Evolutionary conservation across 805 yeast genomes (phyloP).

Genomic region (Candida sithepensis): DNA sequence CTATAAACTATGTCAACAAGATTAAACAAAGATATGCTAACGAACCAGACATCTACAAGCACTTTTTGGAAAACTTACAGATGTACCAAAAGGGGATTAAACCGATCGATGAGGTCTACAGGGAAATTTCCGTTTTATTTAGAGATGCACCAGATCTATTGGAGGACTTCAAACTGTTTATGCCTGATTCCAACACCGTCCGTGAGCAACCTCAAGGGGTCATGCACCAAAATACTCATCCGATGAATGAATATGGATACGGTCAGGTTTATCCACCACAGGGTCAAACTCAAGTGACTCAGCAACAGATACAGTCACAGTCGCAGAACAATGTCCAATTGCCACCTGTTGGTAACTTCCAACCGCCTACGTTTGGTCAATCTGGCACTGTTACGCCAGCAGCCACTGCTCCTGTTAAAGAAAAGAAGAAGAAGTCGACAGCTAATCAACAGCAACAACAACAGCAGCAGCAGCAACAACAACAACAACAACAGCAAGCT

Average conservation of each 20-base stretch:
- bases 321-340: conserved; percentile 44
- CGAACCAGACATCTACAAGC: conserved; percentile 95
- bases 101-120: conserved; percentile 92
- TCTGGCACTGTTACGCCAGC: conserved; percentile 17
- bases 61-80: conserved; percentile 89
- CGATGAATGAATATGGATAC: conserved; percentile 18
- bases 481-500: conserved; percentile 15
- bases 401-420: conserved; percentile 21
- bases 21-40: conserved; percentile 89
- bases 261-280: conserved; percentile 18
- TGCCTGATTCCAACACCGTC: conserved; percentile 67
- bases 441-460: conserved; percentile 18
- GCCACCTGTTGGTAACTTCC: conserved; percentile 88
- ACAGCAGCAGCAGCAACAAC: conserved; percentile 21
- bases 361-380: conserved; percentile 51
- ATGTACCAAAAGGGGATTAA: conserved; percentile 95
- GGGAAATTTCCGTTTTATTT: conserved; percentile 85
- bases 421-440: conserved; percentile 26
- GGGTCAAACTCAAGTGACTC: conserved; percentile 14
- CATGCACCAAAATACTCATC: conserved; percentile 14
- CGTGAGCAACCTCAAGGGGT: conserved; percentile 27
- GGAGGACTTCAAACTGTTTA: conserved; percentile 91
- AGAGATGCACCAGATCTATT: conserved; percentile 91
- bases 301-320: conserved; percentile 5
- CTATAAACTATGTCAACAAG: conserved; percentile 92